A percentile compares a stretch with the other conserved stretches of the same genome.
phyloP scores from a whole-genome alignment of 768 basidiomycete genomes.

The Podaxis pistillaris region DNA sequence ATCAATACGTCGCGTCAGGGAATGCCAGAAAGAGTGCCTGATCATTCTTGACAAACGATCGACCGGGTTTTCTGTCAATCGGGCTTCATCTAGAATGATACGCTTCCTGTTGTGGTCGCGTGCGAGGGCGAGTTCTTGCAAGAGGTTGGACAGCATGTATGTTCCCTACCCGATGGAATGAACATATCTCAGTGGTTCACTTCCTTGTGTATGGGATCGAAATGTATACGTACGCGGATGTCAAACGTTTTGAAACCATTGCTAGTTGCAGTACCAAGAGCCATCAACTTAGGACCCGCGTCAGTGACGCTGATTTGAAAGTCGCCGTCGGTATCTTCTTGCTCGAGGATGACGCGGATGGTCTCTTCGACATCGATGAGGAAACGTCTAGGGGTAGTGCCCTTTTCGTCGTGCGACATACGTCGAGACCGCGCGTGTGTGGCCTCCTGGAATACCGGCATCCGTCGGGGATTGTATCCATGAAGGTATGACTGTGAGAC shows the following conservation, averaged over 20 bases:
- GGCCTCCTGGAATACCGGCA: constrained; percentile 77
- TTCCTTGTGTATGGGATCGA: too few relatives aligned
- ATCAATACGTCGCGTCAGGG: constrained; percentile 93
- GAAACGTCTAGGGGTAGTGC: constrained; percentile 80
- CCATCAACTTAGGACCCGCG: constrained; percentile 94
- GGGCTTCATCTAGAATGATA: constrained; percentile 98
- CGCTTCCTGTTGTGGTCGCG: constrained; percentile 93
- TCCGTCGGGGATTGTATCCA: constrained; percentile 67
- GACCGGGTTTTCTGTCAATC: constrained; percentile 95
- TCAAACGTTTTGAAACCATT: constrained; percentile 99
- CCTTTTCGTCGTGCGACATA: constrained; percentile 92
- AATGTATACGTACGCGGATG: constrained; percentile 62
- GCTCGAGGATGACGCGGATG: constrained; percentile 92
- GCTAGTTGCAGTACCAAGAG: constrained; percentile 93
- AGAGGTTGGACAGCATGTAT: constrained; percentile 98
- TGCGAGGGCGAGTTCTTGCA: constrained; percentile 98
- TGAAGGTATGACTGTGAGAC: constrained; percentile 66
- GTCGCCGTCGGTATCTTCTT: constrained; percentile 96
- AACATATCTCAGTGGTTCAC: not conserved
- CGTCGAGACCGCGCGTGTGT: constrained; percentile 70
- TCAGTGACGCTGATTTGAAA: constrained; percentile 97
- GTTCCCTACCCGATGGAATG: constrained; percentile 61
- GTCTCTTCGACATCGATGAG: constrained; percentile 98
- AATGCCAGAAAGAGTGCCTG: constrained; percentile 97
- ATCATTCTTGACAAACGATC: constrained; percentile 97